Evolutionary conservation across 345 rosid species (phyloP).

Genomic region (Melaleuca quinquenervia): DNA sequence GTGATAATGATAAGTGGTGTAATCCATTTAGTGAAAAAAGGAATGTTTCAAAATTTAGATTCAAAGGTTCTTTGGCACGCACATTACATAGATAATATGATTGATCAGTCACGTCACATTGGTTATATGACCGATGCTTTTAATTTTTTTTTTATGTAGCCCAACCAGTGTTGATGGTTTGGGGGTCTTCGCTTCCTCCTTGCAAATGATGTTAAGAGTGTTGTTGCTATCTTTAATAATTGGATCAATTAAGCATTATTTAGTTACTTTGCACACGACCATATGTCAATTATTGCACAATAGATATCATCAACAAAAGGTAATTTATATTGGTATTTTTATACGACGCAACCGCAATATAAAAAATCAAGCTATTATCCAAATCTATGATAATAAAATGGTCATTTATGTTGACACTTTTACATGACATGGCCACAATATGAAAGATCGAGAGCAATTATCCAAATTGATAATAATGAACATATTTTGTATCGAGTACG

Average conservation of each 20-base stretch:
- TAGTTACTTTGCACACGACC: neutral
- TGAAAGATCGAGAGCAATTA: no score
- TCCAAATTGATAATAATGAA: neutral
- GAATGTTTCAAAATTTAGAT: neutral
- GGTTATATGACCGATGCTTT: neutral
- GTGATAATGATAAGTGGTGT: neutral
- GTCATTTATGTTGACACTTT: no score
- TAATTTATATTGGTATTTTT: neutral
- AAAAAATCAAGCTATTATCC: neutral
- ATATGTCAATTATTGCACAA: neutral
- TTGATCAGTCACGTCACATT: neutral
- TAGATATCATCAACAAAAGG: neutral
- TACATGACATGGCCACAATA: no score
- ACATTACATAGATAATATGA: neutral
- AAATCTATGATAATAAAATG: neutral
- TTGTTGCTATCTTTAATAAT: neutral
- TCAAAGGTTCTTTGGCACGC: neutral
- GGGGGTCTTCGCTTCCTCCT: neutral
- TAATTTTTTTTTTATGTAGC: neutral
- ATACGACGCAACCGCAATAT: neutral
- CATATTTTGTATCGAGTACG: neutral
- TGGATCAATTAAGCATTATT: neutral
- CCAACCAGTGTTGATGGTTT: neutral
- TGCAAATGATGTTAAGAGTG: neutral
- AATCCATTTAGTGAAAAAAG: neutral